A percentile compares a stretch with the other conserved stretches of the same genome.
Evolutionary conservation across 805 yeast species (phyloP).

Genomic region (Candida krabiensis): DNA sequence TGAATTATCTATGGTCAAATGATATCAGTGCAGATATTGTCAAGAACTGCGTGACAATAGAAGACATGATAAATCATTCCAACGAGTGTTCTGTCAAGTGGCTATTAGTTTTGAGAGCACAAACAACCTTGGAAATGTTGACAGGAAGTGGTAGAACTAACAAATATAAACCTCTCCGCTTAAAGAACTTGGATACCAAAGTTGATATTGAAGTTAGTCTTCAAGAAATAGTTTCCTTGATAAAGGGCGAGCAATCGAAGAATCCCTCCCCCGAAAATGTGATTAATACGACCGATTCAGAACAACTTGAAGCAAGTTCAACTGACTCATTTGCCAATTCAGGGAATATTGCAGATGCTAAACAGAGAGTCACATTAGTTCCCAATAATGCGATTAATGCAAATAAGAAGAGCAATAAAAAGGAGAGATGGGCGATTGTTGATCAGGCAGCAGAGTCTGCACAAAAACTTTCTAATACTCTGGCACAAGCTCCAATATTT

Average conservation of each 20-base stretch:
- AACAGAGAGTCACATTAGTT: slow-evolving; percentile 64
- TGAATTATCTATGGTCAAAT: slow-evolving; percentile 69
- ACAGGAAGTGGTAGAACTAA: slow-evolving; percentile 33
- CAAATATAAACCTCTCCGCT: slow-evolving; percentile 72
- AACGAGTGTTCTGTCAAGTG: slow-evolving; percentile 69
- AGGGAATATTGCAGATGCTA: slow-evolving; percentile 11
- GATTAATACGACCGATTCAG: background rate
- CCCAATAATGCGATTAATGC: slow-evolving; percentile 82
- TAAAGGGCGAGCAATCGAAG: slow-evolving; percentile 29
- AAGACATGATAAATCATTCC: slow-evolving; percentile 67
- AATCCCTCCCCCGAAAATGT: slow-evolving; percentile 6
- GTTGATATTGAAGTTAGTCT: slow-evolving; percentile 73
- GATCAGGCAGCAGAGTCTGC: slow-evolving; percentile 69
- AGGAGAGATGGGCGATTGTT: slow-evolving; percentile 75
- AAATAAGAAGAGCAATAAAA: slow-evolving; percentile 68
- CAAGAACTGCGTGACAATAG: slow-evolving; percentile 46
- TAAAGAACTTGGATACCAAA: slow-evolving; percentile 60
- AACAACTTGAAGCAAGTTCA: background rate
- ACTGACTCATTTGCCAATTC: slow-evolving; percentile 6
- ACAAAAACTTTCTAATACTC: slow-evolving; percentile 47
- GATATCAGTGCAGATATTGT: slow-evolving; percentile 76
- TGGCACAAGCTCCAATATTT: slow-evolving; percentile 70
- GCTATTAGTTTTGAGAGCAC: slow-evolving; percentile 77
- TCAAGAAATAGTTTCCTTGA: slow-evolving; percentile 57
- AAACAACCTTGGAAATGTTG: slow-evolving; percentile 32